These are phyloP conservation scores for Fusarium denticulatum DNA, from an alignment of 2,329 filamentous ascomycete species.

Conservation along the genomic window DNA sequence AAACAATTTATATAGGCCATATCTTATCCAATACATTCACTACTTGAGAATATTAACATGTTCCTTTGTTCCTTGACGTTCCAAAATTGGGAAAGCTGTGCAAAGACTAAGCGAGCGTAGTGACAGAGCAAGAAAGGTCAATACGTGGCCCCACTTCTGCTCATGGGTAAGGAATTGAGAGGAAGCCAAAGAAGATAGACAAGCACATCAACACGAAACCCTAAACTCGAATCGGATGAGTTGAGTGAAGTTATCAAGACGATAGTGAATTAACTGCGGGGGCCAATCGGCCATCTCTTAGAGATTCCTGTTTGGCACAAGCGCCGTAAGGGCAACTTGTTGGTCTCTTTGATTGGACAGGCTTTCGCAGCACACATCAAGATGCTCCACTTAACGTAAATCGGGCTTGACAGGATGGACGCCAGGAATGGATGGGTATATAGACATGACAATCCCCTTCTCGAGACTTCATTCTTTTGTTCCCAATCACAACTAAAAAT, in stretches of 20 bases:
- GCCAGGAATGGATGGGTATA: background rate
- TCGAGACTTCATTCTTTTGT: background rate
- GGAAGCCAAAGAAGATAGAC: no score
- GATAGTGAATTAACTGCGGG: background rate
- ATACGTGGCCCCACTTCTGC: background rate
- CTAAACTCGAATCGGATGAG: background rate
- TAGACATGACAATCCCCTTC: background rate
- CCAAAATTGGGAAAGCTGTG: background rate
- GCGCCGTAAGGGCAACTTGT: background rate
- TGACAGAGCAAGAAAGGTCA: background rate
- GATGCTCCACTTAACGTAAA: background rate
- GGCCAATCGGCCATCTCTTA: slow-evolving; percentile 23
- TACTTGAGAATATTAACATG: background rate
- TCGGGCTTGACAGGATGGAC: background rate
- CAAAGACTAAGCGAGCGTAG: background rate
- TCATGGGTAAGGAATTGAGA: background rate
- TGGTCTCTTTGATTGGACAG: background rate
- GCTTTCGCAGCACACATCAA: no score
- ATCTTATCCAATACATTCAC: no score
- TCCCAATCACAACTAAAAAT: background rate
- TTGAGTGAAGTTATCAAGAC: background rate
- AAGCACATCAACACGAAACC: background rate
- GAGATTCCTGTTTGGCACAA: slow-evolving; percentile 22
- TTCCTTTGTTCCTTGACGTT: rapidly evolving
- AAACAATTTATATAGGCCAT: rapidly evolving